phyloP scores from a whole-genome alignment of 176 grass and related monocot species.

The Cymbopogon citratus region DNA sequence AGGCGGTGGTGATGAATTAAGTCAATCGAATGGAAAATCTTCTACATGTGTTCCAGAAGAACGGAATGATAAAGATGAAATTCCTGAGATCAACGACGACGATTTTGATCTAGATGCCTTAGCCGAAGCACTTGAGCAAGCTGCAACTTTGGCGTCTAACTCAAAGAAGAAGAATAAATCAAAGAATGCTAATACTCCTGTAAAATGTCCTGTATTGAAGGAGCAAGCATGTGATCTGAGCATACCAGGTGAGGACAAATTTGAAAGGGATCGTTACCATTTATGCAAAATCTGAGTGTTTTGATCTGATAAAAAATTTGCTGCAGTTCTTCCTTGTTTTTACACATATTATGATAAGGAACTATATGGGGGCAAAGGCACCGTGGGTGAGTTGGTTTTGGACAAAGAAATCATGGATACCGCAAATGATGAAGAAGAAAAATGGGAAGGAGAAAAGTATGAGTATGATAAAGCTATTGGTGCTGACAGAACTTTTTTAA shows the following conservation, averaged over 20 bases:
- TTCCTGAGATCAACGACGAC: slow-evolving; percentile 25
- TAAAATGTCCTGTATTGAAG: slow-evolving; percentile 32
- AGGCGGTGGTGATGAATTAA: slow-evolving; percentile 2
- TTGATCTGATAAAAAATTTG: slow-evolving; percentile 17
- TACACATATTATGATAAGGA: slow-evolving; percentile 79
- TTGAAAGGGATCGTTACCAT: neutral
- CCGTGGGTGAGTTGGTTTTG: slow-evolving; percentile 30
- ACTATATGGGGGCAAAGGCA: neutral
- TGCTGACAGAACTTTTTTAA: slow-evolving; percentile 76
- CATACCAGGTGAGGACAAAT: slow-evolving; percentile 42
- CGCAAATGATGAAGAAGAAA: slow-evolving; percentile 52
- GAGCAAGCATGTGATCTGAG: slow-evolving; percentile 26
- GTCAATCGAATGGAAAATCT: slow-evolving; percentile 2
- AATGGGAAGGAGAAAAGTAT: slow-evolving; percentile 88
- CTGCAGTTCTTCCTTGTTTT: slow-evolving; percentile 85
- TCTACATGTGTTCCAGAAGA: slow-evolving; percentile 23
- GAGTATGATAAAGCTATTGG: slow-evolving; percentile 82
- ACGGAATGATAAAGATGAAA: slow-evolving; percentile 22
- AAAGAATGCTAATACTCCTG: slow-evolving; percentile 25
- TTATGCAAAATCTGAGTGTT: neutral
- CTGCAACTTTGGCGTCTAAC: slow-evolving; percentile 53
- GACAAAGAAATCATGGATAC: slow-evolving; percentile 33
- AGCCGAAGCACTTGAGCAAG: slow-evolving; percentile 65
- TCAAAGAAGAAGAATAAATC: slow-evolving; percentile 67
- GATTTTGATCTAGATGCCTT: slow-evolving; percentile 72